phyloP scores from a whole-genome alignment of 2,329 filamentous ascomycete species.

The Incumbomyces lentus region DNA sequence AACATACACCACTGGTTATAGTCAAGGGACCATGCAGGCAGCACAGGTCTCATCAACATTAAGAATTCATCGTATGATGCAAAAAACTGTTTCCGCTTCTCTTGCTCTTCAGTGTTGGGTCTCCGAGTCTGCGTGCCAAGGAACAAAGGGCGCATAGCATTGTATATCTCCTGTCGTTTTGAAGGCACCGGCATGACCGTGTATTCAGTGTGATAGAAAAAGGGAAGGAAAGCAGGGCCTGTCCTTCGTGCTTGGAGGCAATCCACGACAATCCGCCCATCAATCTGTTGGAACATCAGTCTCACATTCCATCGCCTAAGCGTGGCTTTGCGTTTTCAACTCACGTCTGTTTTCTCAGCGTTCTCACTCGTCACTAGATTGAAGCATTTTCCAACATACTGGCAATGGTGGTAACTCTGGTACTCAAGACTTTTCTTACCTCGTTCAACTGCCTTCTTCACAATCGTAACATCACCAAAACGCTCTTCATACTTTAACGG shows the following conservation, averaged over 20 bases:
- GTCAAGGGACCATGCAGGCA: constrained; percentile 3
- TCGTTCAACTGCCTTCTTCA: constrained; percentile 3
- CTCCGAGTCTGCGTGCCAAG: neutral
- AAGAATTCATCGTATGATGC: constrained; percentile 2
- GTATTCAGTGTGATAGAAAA: constrained; percentile 1
- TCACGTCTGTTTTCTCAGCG: too few species aligned
- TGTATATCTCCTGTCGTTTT: constrained; percentile 3
- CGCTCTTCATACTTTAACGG: constrained; percentile 4
- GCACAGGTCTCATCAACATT: constrained; percentile 5
- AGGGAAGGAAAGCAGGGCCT: neutral
- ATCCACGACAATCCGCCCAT: constrained; percentile 5
- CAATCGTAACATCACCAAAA: neutral
- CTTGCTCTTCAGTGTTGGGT: constrained; percentile 2
- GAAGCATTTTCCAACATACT: neutral
- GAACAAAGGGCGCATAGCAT: constrained; percentile 3
- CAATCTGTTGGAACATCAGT: neutral
- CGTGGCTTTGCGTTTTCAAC: too few species aligned
- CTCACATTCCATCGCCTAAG: neutral
- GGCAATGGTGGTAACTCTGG: constrained; percentile 7
- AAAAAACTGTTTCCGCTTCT: constrained; percentile 6
- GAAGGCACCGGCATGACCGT: neutral
- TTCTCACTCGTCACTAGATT: neutral
- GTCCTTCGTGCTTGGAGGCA: constrained; percentile 2
- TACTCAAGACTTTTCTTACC: constrained; percentile 1
- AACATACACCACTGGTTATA: constrained; percentile 4